Evolutionary conservation across 345 rosid genomes (phyloP), one percentile per base, ranked within the genome.

Genomic region (Euphorbia peplus): DNA sequence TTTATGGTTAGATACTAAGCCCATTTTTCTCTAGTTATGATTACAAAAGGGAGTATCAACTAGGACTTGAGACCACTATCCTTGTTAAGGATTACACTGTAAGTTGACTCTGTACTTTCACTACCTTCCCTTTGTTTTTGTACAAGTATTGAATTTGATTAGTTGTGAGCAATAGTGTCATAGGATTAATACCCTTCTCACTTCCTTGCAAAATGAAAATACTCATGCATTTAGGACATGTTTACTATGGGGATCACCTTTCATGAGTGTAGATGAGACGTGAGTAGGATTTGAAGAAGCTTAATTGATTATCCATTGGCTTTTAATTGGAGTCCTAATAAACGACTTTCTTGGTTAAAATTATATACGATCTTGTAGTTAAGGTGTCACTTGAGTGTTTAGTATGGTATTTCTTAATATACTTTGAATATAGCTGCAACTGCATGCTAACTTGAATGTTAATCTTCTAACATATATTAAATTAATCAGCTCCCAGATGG

Each of bases 31-130:
- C 71, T 86, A 91, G 98, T 78, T 91, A 91, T 81, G 97, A 93
- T 83, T 93, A 93, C 80, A 93, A 88, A 84, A 87, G 98, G 76
- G 97, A 93, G 76, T 84, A 82, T 84, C 90, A 93, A 62, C 78
- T 91, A 67, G 98, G 98, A 19, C 95, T 89, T 70, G 97, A 93
- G 84, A 91, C 98, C 70, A 93, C 96, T 39, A 91, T 93, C 76
- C 98, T 91, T 55, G 97, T 93, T 56, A 91, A 93, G 82, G 79
- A 91, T 75, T 93, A 93, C 74, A 93, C 98, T 32, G 98, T 93
- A 68, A 85, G 92, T 85, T 70, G 13, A 63, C 37, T 79, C 12
- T 15, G 16, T 48, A 44, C 54, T 66, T 66, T 24, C 24, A 54
- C 15, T 72, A 14, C 37, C 24, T 66, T 29, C 18, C 8, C 61